A percentile compares a stretch with the other conserved stretches of the same genome.
These are phyloP conservation scores for Entelexis sorbosivorans DNA, from an alignment of 1,139 yeast genomes.

Conservation along the genomic window DNA sequence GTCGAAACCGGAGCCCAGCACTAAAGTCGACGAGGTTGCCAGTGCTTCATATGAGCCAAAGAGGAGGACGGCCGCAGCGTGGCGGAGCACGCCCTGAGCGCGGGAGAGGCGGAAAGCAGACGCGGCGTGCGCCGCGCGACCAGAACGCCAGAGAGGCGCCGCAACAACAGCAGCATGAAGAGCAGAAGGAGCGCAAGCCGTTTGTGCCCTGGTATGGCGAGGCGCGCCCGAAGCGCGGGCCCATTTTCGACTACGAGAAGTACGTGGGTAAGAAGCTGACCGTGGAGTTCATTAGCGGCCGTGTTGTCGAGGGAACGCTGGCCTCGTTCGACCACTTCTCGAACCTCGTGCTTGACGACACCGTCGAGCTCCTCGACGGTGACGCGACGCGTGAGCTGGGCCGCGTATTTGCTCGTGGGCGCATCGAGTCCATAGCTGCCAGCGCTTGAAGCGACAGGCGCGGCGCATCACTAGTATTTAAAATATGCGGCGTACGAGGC, in stretches of 20 bases:
- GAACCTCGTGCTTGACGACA: slow-evolving; percentile 85
- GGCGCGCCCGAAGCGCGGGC: slow-evolving; percentile 80
- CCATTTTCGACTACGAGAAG: slow-evolving; percentile 70
- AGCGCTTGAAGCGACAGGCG: not conserved
- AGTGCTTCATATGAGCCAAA: slow-evolving; percentile 7
- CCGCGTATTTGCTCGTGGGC: slow-evolving; percentile 77
- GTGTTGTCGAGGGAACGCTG: slow-evolving; percentile 60
- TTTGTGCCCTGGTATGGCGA: slow-evolving; percentile 32
- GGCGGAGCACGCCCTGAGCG: slow-evolving; percentile 8
- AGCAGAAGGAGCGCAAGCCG: slow-evolving; percentile 23
- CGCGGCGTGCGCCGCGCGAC: slow-evolving; percentile 1
- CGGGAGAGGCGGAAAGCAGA: slow-evolving; percentile 3
- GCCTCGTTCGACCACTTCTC: slow-evolving; percentile 87
- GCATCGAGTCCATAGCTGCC: slow-evolving; percentile 28
- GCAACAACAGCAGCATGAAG: slow-evolving; percentile 1
- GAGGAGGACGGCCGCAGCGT: slow-evolving; percentile 4
- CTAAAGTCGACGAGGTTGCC: not conserved
- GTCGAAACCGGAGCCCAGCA: not conserved
- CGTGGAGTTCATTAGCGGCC: slow-evolving; percentile 81
- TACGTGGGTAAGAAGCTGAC: slow-evolving; percentile 64
- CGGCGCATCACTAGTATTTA: not conserved
- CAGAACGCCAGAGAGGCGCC: not conserved
- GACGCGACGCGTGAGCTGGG: slow-evolving; percentile 55
- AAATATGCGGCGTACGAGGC: not conserved
- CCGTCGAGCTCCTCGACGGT: slow-evolving; percentile 45